phyloP scores from a whole-genome alignment of 306 rosid genomes.

The Myrica gale region DNA sequence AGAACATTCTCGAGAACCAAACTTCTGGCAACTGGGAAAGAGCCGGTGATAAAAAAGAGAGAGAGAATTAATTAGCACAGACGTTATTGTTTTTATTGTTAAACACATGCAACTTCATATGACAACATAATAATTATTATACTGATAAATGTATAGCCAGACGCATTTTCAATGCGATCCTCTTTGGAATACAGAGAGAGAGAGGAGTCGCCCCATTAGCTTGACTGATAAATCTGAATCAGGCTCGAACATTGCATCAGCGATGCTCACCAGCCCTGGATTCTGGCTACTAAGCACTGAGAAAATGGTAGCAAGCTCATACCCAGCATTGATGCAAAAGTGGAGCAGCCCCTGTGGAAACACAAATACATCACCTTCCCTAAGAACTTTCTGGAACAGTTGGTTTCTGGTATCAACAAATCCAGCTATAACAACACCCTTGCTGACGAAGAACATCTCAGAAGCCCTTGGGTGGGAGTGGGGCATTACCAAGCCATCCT shows the following conservation, averaged over 20 bases:
- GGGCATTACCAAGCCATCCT: constrained; percentile 44
- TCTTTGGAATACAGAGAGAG: constrained; percentile 33
- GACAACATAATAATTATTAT: too few species aligned
- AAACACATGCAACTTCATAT: too few species aligned
- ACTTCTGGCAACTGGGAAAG: too few species aligned
- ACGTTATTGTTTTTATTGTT: too few species aligned
- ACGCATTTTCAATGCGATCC: constrained; percentile 13
- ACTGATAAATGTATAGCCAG: background rate
- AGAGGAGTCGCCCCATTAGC: constrained; percentile 33
- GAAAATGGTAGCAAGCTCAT: constrained; percentile 39
- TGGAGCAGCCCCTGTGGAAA: constrained; percentile 78
- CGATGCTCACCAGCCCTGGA: constrained; percentile 51
- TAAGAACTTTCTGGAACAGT: constrained; percentile 38
- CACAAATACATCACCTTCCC: constrained; percentile 62
- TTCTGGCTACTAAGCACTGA: constrained; percentile 69
- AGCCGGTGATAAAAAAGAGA: too few species aligned
- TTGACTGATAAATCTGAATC: constrained; percentile 37
- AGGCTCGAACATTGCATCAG: constrained; percentile 30
- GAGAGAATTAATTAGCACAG: too few species aligned
- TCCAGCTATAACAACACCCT: constrained; percentile 49
- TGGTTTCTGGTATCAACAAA: constrained; percentile 57
- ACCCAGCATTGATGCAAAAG: constrained; percentile 48
- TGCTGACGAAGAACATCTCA: constrained; percentile 55
- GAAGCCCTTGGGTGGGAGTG: constrained; percentile 79
- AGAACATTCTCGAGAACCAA: too few species aligned